Base-by-base conservation (phyloP, 1,284 basidiomycete species). In the Cryptococcus sp. region DNA sequence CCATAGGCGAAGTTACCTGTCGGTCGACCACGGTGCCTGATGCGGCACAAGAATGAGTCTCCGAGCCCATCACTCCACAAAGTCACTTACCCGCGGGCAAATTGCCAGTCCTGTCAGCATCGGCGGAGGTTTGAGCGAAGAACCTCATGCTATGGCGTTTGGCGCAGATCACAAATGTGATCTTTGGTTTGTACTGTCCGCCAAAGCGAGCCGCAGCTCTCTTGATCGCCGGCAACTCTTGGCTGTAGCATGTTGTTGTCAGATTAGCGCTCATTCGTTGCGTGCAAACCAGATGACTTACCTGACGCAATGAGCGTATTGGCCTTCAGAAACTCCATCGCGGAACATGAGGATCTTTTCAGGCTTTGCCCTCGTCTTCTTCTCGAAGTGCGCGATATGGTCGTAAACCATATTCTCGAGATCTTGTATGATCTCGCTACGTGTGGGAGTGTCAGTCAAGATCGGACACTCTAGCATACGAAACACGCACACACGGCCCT, bases 241-340 rank as follows among this genome's bases (percentile, higher is more conserved):
- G 49, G 40, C 66, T 68, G 23, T 50, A 23, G 3, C 19, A 6
- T 7, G 40, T 50, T 25, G 6, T 16, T 55, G 53, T 56, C 47
- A 62, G 48, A 22, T 4, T 22, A 11, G 20, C 4, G 44, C 40
- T 20, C 1, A 19, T 16, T 38, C 38, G 16, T 29, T 15, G 51
- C 23, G 23, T n/a, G 13, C 37, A 23, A 5, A 16, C 37, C 7
- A 43, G 26, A 29, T 16, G 13, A 67, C 72, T 66, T 47, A 73
- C 59, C 79, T 65, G 11, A 79, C 76, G 52, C 79, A 79, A 13
- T 75, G 66, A 16, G 72, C 67, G 59, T 77, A 81, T 63, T 82
- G 80, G 0, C 81, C 81, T 56, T 83, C 80, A 15, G 75, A 77
- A 0, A 82, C 79, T 50, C 80, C 81, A 59, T 81, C 80, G 48